Conservation (phyloP, 2,329 filamentous ascomycete species). For the Colletotrichum sp. region DNA sequence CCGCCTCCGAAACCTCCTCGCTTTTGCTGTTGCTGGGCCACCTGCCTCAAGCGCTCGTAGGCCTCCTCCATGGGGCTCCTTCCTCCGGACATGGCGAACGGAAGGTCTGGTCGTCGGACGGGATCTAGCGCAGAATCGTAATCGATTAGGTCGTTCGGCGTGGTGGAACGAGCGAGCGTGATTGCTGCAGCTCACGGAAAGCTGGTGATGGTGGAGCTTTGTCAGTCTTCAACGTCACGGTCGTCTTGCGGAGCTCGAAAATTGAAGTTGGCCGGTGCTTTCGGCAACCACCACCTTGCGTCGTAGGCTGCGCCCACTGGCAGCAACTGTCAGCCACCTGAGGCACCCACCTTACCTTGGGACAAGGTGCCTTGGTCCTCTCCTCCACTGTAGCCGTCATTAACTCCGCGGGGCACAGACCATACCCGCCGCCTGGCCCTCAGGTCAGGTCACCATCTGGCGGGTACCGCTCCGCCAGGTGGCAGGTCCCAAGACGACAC, state of each 20-base stretch:
- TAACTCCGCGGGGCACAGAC: background rate
- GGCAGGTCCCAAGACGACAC: background rate
- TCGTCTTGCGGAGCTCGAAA: slow-evolving; percentile 18
- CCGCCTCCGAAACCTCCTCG: slow-evolving; percentile 45
- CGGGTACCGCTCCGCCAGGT: background rate
- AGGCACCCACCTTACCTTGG: background rate
- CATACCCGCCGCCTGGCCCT: background rate
- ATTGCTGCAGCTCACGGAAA: background rate
- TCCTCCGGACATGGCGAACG: slow-evolving; percentile 20
- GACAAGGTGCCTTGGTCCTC: background rate
- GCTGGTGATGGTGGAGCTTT: slow-evolving; percentile 17
- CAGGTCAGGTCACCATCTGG: background rate
- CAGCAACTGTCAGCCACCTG: background rate
- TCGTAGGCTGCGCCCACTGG: background rate
- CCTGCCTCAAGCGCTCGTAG: slow-evolving; percentile 54
- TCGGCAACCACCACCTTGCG: background rate
- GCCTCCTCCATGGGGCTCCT: slow-evolving; percentile 53
- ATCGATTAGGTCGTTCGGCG: background rate
- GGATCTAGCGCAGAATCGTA: background rate
- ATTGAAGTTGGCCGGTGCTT: slow-evolving; percentile 15
- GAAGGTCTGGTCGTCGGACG: background rate
- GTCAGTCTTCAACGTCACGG: slow-evolving; percentile 19
- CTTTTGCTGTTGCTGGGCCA: slow-evolving; percentile 45
- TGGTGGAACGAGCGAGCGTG: background rate
- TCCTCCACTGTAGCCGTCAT: background rate